phyloP scores from a whole-genome alignment of 805 yeast species.

The Monosporozyma unispora region DNA sequence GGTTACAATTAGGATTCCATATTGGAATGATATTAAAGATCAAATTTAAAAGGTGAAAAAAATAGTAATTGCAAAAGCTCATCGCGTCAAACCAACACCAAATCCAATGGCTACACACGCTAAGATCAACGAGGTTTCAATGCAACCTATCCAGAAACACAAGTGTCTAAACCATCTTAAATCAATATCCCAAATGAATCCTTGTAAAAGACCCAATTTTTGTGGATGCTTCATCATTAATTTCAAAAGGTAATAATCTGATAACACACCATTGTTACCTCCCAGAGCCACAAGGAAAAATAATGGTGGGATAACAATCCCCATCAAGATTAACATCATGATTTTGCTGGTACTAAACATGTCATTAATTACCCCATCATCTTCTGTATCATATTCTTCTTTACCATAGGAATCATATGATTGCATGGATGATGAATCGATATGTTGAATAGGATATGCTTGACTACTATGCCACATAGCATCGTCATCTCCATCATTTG shows the following conservation, averaged over 20 bases:
- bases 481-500: neutral
- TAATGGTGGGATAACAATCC: slow-evolving; percentile 21
- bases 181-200: slow-evolving; percentile 25
- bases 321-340: slow-evolving; percentile 7
- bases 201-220: slow-evolving; percentile 16
- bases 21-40: no score
- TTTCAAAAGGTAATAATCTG: slow-evolving; percentile 16
- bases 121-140: slow-evolving; percentile 22
- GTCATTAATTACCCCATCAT: neutral
- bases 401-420: slow-evolving; percentile 10
- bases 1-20: no score
- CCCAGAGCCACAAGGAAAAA: slow-evolving; percentile 22
- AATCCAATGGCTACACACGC: slow-evolving; percentile 40
- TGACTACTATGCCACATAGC: neutral
- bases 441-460: slow-evolving; percentile 12
- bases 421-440: slow-evolving; percentile 15
- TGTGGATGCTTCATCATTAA: slow-evolving; percentile 17
- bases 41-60: neutral
- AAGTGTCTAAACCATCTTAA: slow-evolving; percentile 19
- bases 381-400: neutral
- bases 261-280: slow-evolving; percentile 3
- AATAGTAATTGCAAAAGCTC: neutral
- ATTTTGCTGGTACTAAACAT: slow-evolving; percentile 14
- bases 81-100: slow-evolving; percentile 31
- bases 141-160: slow-evolving; percentile 29